These are phyloP conservation scores for Phytophthora ohioensis DNA, from an alignment of 352 stramenopile genomes.

Conservation along the genomic window DNA sequence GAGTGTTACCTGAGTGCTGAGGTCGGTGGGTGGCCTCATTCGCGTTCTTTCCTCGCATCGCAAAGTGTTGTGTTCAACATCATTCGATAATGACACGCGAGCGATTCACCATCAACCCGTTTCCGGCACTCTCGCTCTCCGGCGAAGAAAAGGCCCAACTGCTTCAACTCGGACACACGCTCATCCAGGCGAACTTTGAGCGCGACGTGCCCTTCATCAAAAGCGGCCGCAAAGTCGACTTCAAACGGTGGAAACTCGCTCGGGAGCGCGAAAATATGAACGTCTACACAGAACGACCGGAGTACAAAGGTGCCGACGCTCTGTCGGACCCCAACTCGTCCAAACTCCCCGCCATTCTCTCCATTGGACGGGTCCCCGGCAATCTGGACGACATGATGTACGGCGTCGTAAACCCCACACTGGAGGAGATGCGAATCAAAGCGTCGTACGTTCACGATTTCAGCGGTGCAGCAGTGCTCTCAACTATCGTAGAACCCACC, in stretches of 20 bases:
- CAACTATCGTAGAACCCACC: conserved; percentile 36
- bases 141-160: conserved; percentile 31
- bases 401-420: conserved; percentile 36
- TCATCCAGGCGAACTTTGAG: conserved; percentile 32
- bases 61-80: neutral
- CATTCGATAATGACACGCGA: conserved; percentile 22
- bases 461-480: conserved; percentile 33
- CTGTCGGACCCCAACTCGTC: conserved; percentile 22
- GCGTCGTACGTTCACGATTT: conserved; percentile 41
- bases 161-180: conserved; percentile 22
- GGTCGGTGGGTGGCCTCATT: conserved; percentile 12
- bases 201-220: conserved; percentile 38
- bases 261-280: conserved; percentile 30
- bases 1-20: neutral
- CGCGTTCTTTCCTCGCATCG: conserved; percentile 2
- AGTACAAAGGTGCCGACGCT: conserved; percentile 22
- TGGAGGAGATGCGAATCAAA: conserved; percentile 44
- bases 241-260: conserved; percentile 32
- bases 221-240: conserved; percentile 40
- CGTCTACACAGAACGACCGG: conserved; percentile 31
- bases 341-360: conserved; percentile 34
- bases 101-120: conserved; percentile 40
- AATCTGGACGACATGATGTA: conserved; percentile 50
- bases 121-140: conserved; percentile 33
- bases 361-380: conserved; percentile 25